Base-by-base conservation (phyloP, 1,139 yeast species). In the Tardiomyces blankii region DNA sequence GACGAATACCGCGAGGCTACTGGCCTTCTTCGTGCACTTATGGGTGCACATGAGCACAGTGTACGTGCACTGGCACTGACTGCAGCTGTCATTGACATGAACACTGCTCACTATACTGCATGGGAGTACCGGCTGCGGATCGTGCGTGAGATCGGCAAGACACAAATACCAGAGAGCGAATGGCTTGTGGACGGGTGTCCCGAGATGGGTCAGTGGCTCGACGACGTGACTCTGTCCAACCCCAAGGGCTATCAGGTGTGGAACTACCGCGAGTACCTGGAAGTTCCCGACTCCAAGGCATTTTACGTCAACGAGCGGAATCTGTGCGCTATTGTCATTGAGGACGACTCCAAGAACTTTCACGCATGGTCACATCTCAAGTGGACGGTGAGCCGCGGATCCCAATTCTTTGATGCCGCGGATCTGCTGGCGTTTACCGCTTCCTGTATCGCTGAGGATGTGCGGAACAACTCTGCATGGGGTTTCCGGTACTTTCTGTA, bases 161-260 rank as follows among this genome's bases (percentile, higher is more conserved):
- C 43, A 63, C 69, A 52, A 46, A 54, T 42, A 2, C 54, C 58
- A 9, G 44, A 44, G 25, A 48, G 50, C 8, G 47, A 46, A 16
- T 55, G 51, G 56, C 52, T 44, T 59, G 58, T 44, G 27, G 51
- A 51, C 39, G 54, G 51, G 42, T 52, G 48, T 40, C 30, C 33
- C 16, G 35, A 39, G 19, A 48, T 46, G 12, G 56, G 55, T 1
- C 75, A 76, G 42, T 88, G 95, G 95, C 73, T 89, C 53, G 93
- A 86, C 54, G 71, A 72, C 39, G 67, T 84, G 40, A 91, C 96
- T 0, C 60, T 83, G 45, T 80, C 75, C 9, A 81, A 85, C 60
- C 83, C 89, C 42, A 91, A 91, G 63, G 91, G 89, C 66, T 91
- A 93, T 66, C 99, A 91, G 64, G 82, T 91, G 25, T 91, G 98